Evolutionary conservation across 805 yeast genomes (phyloP), one percentile per base, ranked within the genome.

Genomic region (Pichia nanzhaoensis): DNA sequence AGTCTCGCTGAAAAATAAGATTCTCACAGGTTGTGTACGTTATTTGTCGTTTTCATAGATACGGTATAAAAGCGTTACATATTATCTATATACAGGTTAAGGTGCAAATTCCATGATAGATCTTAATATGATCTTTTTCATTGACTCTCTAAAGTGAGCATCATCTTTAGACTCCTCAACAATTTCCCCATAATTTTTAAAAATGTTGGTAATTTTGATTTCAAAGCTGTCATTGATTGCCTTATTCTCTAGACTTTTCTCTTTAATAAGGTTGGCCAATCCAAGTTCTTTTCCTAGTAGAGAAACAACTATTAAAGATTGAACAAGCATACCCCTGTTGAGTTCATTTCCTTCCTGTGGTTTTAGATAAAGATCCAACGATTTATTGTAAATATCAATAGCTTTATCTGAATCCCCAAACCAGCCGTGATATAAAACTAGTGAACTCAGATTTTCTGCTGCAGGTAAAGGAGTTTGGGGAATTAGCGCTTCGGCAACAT

Each of bases 141-240:
- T 43, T 12, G 46, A 51, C 0, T 46, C 50, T 41, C 58, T 57
- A 14, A 52, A 45, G 5, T 47, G 41, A 6, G n/a, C 42, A 14
- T 56, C 51, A 5, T 50, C 51, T 13, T 47, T 45, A 16, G 40
- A 33, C 14, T 50, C 48, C 43, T 61, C 65, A 5, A 48, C 47
- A 1, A 55, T 27, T 10, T 61, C 62, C 4, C 70, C 70, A 37
- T 63, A 66, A 1, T 45, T 40, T 38, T 60, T 64, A 47, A 66
- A 55, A 1, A 52, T 36, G 16, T 52, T 49, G n/a, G 52, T 54
- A 20, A 63, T 41, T 33, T 49, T 51, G 3, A 48, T 44, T 18
- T 58, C 65, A 12, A 45, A 46, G 6, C 42, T 45, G 8, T 52
- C 56, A 22, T 56, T 55, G 10, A 62, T 42, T 4, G 64, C 44